phyloP scores from a whole-genome alignment of 2,329 filamentous ascomycete genomes.

The Raffaelea albimanens region DNA sequence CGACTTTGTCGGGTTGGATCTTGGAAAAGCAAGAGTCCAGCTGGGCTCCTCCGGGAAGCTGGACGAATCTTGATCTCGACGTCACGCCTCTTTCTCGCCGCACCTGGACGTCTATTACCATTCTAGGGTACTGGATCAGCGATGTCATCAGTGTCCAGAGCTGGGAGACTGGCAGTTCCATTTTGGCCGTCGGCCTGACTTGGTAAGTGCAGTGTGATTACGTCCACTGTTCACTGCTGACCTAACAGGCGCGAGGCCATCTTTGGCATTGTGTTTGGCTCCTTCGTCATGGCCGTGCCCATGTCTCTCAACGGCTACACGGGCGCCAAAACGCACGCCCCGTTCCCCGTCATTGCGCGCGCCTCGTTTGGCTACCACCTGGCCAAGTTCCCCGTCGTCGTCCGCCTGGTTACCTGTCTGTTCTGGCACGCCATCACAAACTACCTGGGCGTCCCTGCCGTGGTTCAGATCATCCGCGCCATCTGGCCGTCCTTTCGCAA shows the following conservation, averaged over 20 bases:
- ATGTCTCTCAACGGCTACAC: constrained; percentile 35
- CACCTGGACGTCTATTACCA: constrained; percentile 15
- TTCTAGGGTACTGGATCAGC: constrained; percentile 17
- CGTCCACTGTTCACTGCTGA: neutral
- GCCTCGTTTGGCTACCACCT: constrained; percentile 23
- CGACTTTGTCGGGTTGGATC: constrained; percentile 15
- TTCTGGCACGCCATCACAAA: constrained; percentile 26
- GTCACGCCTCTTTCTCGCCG: constrained; percentile 11
- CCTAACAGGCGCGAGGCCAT: constrained; percentile 32
- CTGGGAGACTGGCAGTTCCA: constrained; percentile 15
- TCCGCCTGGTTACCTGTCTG: constrained; percentile 20
- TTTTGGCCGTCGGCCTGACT: constrained; percentile 16
- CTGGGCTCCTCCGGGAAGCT: constrained; percentile 12
- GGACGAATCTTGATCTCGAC: constrained; percentile 14
- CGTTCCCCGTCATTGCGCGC: constrained; percentile 24
- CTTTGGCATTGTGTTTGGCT: constrained; percentile 28
- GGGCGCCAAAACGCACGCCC: constrained; percentile 33
- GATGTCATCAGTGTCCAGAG: constrained; percentile 16
- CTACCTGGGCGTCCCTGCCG: constrained; percentile 20
- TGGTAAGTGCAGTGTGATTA: constrained; percentile 2
- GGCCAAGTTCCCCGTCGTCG: constrained; percentile 19
- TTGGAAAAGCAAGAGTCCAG: constrained; percentile 15
- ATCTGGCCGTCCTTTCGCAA: constrained; percentile 31
- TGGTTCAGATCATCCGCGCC: constrained; percentile 21
- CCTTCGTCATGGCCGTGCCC: constrained; percentile 43